A percentile compares a stretch with the other conserved stretches of the same genome.
phyloP scores from a whole-genome alignment of 2,329 filamentous ascomycete genomes.

The Penicillium oxalicum region DNA sequence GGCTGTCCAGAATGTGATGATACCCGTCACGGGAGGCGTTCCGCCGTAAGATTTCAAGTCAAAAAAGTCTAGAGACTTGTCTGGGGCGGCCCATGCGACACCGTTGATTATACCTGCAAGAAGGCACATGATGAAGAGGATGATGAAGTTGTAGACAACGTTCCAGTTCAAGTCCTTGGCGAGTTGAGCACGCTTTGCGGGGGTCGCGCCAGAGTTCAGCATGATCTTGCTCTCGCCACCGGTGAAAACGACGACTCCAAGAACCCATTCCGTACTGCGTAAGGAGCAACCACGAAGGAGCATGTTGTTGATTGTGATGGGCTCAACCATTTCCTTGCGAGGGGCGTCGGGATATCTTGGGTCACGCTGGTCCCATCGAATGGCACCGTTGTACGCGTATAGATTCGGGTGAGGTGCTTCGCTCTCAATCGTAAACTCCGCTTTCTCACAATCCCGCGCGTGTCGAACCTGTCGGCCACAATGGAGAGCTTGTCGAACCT shows the following conservation, averaged over 20 bases:
- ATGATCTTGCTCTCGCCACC: constrained; percentile 98
- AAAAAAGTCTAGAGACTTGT: constrained; percentile 73
- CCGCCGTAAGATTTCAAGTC: constrained; percentile 79
- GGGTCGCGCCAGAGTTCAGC: constrained; percentile 94
- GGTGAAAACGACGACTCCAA: constrained; percentile 89
- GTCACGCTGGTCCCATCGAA: constrained; percentile 76
- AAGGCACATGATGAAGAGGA: constrained; percentile 85
- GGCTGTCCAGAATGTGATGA: constrained; percentile 94
- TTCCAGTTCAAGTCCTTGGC: constrained; percentile 94
- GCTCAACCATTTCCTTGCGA: constrained; percentile 76
- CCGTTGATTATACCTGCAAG: constrained; percentile 80
- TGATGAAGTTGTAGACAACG: constrained; percentile 90
- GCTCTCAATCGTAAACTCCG: constrained; percentile 83
- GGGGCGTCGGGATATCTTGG: constrained; percentile 56
- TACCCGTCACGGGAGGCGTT: constrained; percentile 70
- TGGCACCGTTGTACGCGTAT: constrained; percentile 87
- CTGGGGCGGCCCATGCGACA: constrained; percentile 66
- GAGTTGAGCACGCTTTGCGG: constrained; percentile 86
- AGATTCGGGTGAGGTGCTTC: constrained; percentile 88
- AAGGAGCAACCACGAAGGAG: constrained; percentile 88
- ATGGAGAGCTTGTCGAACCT: constrained; percentile 84
- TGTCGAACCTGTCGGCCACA: constrained; percentile 78
- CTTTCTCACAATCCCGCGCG: constrained; percentile 83
- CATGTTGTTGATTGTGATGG: constrained; percentile 90
- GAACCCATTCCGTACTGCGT: constrained; percentile 91